Evolutionary conservation across 164 flowering plant genomes (phyloP), one percentile per base, ranked within the genome.

Genomic region (Aristolochia contorta): DNA sequence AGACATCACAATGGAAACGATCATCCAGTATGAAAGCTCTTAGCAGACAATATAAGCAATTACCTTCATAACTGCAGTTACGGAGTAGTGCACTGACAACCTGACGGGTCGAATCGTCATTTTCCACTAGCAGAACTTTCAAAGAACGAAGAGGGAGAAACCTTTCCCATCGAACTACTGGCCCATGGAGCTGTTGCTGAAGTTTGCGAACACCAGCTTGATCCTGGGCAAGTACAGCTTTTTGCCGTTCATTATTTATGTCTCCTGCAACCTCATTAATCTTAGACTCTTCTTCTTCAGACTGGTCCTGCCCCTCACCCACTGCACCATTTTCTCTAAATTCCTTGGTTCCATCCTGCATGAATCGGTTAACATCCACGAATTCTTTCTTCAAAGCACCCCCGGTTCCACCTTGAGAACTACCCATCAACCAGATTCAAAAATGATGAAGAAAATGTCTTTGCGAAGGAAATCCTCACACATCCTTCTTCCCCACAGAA

Each of bases 41-140:
- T 37, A 37, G 43, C 43, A 6, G 43, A 37, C 9, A 10, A 8
- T 37, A 37, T 37, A 3, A 37, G 27, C 45, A 63, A 72, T 57
- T 30, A 83, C 88, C 88, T 83, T 81, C 85, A 68, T 83, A 83
- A 58, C 83, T 76, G 60, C 88, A 83, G 68, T 83, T 83, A 12
- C 78, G 75, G 56, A 83, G 88, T 71, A 83, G 61, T 16, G 85
- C 85, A 67, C 77, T 72, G 65, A 81, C 84, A 14, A 83, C 78
- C 41, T 83, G 88, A 46, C 85, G 79, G 45, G 88, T 83, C 23
- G 79, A 83, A 67, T 83, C 84, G 65, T 83, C 88, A 73, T 75
- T 76, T 70, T 83, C 88, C 66, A 83, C 85, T 59, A 83, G 68
- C 65, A 83, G 64, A 59, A 83, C 84, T 61, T 75, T 80, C 67